Percentiles rank a stretch among this genome's conserved stretches.
phyloP scores from a whole-genome alignment of 2,329 filamentous ascomycete genomes.

The Dactylellina parvicollis region DNA sequence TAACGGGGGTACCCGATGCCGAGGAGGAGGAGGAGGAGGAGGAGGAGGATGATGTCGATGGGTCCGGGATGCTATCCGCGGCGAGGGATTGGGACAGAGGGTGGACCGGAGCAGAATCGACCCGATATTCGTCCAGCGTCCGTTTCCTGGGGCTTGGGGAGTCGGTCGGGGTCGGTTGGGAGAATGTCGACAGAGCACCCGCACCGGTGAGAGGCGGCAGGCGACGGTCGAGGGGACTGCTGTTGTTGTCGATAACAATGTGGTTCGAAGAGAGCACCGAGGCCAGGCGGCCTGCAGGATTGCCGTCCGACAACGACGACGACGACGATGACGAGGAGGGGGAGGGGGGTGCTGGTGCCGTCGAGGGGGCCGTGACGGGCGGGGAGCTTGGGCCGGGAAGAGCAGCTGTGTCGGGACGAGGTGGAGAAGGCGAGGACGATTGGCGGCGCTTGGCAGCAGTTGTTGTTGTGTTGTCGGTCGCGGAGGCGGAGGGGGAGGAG shows the following conservation, averaged over 20 bases:
- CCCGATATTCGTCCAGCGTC: slow-evolving; percentile 36
- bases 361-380: not conserved
- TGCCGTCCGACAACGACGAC: not conserved
- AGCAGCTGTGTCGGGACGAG: not conserved
- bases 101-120: slow-evolving; percentile 16
- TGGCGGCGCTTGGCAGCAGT: slow-evolving; percentile 21
- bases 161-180: slow-evolving; percentile 1
- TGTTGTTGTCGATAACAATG: slow-evolving; percentile 26
- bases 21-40: too few species aligned
- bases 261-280: slow-evolving; percentile 14
- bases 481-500: not conserved
- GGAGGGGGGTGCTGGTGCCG: not conserved
- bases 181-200: not conserved
- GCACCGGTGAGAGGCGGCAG: slow-evolving; percentile 13
- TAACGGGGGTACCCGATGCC: slow-evolving; percentile 2
- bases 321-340: not conserved
- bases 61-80: slow-evolving; percentile 28
- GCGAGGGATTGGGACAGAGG: slow-evolving; percentile 14
- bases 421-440: slow-evolving; percentile 20
- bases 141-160: slow-evolving; percentile 31
- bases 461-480: slow-evolving; percentile 48
- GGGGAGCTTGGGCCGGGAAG: not conserved
- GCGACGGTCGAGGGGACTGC: slow-evolving; percentile 7
- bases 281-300: not conserved
- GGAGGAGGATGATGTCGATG: too few species aligned